Percentiles rank a stretch among this genome's conserved stretches.
Conservation (phyloP, 495 filamentous ascomycete species). For the Viridothelium virens region DNA sequence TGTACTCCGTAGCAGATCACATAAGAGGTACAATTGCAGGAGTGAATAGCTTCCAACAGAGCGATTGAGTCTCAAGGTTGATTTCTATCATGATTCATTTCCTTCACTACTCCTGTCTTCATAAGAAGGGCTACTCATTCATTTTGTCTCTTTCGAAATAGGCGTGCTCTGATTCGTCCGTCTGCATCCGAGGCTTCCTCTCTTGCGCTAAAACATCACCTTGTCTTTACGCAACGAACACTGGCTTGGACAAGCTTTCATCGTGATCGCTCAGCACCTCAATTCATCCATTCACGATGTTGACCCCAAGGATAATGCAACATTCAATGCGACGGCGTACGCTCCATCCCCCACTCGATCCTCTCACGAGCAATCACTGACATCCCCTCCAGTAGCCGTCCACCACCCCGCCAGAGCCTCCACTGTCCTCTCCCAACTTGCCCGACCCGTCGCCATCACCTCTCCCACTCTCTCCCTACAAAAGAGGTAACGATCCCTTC, state of each 20-base stretch:
- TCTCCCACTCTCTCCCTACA: slow-evolving; percentile 17
- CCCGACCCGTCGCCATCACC: slow-evolving; percentile 25
- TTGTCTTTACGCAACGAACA: background rate
- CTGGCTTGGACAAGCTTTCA: background rate
- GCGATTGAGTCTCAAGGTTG: too few relatives aligned
- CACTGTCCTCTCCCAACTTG: slow-evolving; percentile 32
- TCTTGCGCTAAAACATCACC: slow-evolving; percentile 1
- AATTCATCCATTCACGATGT: slow-evolving; percentile 43
- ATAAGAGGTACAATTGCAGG: too few relatives aligned
- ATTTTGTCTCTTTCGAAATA: background rate
- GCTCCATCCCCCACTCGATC: slow-evolving; percentile 22
- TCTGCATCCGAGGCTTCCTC: slow-evolving; percentile 7
- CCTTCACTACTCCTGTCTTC: too few relatives aligned
- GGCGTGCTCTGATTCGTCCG: background rate
- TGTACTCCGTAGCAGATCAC: too few relatives aligned
- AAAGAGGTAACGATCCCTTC: slow-evolving; percentile 17
- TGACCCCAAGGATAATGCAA: slow-evolving; percentile 57
- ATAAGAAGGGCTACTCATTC: background rate
- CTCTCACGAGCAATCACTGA: background rate
- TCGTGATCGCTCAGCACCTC: background rate
- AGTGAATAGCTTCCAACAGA: too few relatives aligned
- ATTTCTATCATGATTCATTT: too few relatives aligned
- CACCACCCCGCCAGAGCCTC: slow-evolving; percentile 44
- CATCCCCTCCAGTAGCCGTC: slow-evolving; percentile 36
- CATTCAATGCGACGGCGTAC: slow-evolving; percentile 63